phyloP scores from a whole-genome alignment of 352 stramenopile species.

The Saprolegnia diclina region DNA sequence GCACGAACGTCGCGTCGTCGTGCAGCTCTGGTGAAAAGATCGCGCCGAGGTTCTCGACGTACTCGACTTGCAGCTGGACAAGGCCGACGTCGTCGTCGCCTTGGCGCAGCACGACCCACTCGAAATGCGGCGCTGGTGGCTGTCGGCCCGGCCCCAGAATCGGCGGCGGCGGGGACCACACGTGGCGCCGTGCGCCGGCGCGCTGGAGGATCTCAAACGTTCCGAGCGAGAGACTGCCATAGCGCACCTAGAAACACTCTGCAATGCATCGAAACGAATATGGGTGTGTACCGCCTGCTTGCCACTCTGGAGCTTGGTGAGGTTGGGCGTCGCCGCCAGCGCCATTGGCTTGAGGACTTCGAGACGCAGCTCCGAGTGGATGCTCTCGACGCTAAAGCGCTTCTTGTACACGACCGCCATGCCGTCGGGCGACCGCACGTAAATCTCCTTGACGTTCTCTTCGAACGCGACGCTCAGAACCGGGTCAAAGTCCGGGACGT shows the following conservation, averaged over 20 bases:
- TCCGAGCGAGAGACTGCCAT: constrained; percentile 27
- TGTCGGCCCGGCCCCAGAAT: constrained; percentile 29
- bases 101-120: constrained; percentile 30
- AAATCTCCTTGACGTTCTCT: constrained; percentile 32
- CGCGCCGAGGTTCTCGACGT: constrained; percentile 31
- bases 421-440: constrained; percentile 22
- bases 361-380: constrained; percentile 31
- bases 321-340: constrained; percentile 14
- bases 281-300: constrained; percentile 27
- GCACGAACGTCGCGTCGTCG: constrained; percentile 30
- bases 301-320: constrained; percentile 18
- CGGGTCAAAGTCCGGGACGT: constrained; percentile 30
- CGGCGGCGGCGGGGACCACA: constrained; percentile 28
- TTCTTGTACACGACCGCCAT: constrained; percentile 29
- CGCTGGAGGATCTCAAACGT: constrained; percentile 33
- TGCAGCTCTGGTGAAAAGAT: constrained; percentile 29
- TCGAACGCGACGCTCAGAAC: constrained; percentile 33
- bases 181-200: constrained; percentile 20
- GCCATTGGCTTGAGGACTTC: constrained; percentile 29
- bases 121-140: constrained; percentile 26
- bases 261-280: constrained; percentile 3
- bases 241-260: constrained; percentile 15
- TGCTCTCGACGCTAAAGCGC: constrained; percentile 34
- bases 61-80: constrained; percentile 29
- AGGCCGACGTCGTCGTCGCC: constrained; percentile 36